Evolutionary conservation across 1,139 yeast genomes (phyloP), one percentile per base, ranked within the genome.

Genomic region (Pichia inconspicua): DNA sequence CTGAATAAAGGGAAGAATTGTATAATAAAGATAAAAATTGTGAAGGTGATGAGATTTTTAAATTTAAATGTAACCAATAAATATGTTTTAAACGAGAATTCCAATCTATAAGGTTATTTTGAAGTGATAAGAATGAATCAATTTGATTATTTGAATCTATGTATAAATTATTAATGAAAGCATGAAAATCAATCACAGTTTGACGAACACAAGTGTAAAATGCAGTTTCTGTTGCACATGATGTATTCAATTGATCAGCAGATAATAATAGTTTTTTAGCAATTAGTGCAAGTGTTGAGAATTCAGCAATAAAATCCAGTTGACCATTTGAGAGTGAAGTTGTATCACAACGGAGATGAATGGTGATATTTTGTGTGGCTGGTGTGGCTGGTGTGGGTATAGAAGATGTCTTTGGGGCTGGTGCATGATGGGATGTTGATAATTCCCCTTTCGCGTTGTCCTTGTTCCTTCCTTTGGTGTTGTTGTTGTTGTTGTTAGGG

Each of bases 361-460:
- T 9, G 2, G 37, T 17, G 10, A 15, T 3, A 4, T 19, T 10
- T 15, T 19, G n/a, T 15, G 37, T 34, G 14, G 34, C 34, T 30
- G 34, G 34, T 30, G 34, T 30, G 34, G 34, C 34, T 30, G 22
- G 34, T 25, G 34, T 11, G 30, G 19, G 19, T 17, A 17, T 17
- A 17, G 19, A 17, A 17, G 19, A 17, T 2, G 19, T 2, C 19
- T 17, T 17, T 10, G 37, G 5, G 14, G 34, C 34, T 30, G 34
- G n/a, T 10, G n/a, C 1, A 10, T 6, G 6, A 11, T 30, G 34
- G 2, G 34, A 10, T 12, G 34, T 4, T 30, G 22, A 22, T 25
- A 25, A 11, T 9, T 27, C n/a, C 15, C 25, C 27, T 9, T 35
- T 27, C 27, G 27, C 39, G 11, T 86, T 62, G 8, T 68, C 56